Evolutionary conservation across 805 yeast genomes (phyloP), one percentile per base, ranked within the genome.

Genomic region (Saccharomycopsis malanga): DNA sequence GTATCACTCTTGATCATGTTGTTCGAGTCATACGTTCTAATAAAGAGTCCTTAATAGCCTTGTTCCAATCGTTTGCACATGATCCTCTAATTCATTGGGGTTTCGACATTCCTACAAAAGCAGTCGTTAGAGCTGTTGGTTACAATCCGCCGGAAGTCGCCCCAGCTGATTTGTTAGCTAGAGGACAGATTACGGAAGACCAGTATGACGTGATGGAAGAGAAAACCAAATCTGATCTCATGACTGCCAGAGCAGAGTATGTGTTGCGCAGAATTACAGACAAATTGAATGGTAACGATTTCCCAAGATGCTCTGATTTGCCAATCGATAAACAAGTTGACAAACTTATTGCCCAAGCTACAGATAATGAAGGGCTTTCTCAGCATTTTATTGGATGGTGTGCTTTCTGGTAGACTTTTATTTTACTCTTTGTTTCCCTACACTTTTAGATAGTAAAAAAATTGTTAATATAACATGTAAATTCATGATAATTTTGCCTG

Each of bases 61-160:
- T 93, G 48, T 74, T 93, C 60, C 98, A 94, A 64, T 98, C 98
- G 0, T 93, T 93, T 70, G 98, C 97, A 0, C 88, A 89, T 60
- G 99, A 93, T 73, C 99, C 99, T 2, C 77, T 93, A 66, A 93
- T 93, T 58, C 89, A 89, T 60, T 93, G 99, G 99, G 98, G 98
- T 1, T 91, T 93, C 60, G 97, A 91, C 60, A 73, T 89, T 62
- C 96, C 97, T 2, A 74, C 88, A 1, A 79, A 79, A 53, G 82
- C 87, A 12, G 79, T 84, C 27, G 80, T 83, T 4, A 87, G 81
- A 53, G 79, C 81, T 14, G 79, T 87, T 1, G 87, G 87, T 14
- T 78, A 81, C 53, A 75, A 75, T 50, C 72, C 84, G 18, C 83
- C 83, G 7, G 78, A 76, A 45, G 72, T 77, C 3, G 83, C 83